Base-by-base conservation (phyloP, 2,329 filamentous ascomycete species). In the Phyllosticta ampelicida region DNA sequence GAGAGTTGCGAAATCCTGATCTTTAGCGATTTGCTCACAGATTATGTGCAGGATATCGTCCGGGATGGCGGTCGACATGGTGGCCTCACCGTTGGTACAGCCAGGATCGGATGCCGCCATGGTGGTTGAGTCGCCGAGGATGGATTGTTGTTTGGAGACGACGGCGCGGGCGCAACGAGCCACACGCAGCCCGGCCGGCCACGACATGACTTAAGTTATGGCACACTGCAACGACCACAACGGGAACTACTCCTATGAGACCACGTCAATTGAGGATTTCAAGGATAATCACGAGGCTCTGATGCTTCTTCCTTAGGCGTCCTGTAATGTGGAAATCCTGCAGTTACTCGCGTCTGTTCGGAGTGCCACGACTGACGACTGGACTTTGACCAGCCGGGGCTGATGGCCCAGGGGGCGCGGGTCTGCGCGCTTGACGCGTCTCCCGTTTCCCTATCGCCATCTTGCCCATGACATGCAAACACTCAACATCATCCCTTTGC, bases 21-120 rank as follows among this genome's bases (percentile, higher is more conserved):
- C 73, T 13, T 71, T 70, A 5, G 78, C 77, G 29, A 88, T 74
- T 65, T 84, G 80, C 59, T 81, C 75, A 59, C 80, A 84, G 53
- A 88, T 72, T 20, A 86, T 71, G 65, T 81, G 78, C 65, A 85
- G 74, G 48, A 87, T 75, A 62, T 87, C 84, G 57, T 79, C 76
- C 20, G 81, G 80, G 36, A 86, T 66, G 16, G 53, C 55, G 26
- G 62, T 50, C 20, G 53, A 29, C 51, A 53, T 58, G 10, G 16
- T 23, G 4, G 29, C 9, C 23, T 9, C n/a, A 13, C 23, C 21
- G 23, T 9, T 18, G 18, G 44, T 13, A 29, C n/a, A 48, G 26
- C 49, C 23, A 18, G 49, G 9, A 18, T 18, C 29, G 30, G 50
- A 19, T 52, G 50, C 36, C 30, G 52, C 16, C 50, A 50, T 48